Base-by-base conservation (phyloP, 2,329 filamentous ascomycete species). In the Penicillium expansum region DNA sequence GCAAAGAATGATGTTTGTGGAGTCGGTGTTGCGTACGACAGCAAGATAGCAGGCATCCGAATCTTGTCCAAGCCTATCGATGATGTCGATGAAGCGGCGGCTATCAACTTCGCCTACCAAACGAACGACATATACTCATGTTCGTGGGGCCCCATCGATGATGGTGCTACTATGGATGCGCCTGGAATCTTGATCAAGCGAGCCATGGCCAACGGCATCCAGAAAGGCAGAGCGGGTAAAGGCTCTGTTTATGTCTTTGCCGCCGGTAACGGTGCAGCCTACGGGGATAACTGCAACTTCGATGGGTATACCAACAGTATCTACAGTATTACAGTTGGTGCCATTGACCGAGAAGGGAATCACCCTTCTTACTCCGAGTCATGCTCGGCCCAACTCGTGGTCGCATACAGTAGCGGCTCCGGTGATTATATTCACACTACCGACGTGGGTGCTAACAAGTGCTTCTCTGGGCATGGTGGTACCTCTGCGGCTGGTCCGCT, bases 301-400 rank as follows among this genome's bases (percentile, higher is more conserved):
- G 94, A 99, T 71, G 94, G 94, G 38, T 99, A 99, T 76, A 99
- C 94, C 58, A 99, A 99, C 79, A 97, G 92, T 71, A 99, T 99
- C 67, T 99, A 97, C 81, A 97, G 92, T 73, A 94, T 99, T 67
- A 96, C 92, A 0, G 92, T 99, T 18, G 94, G 94, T 37, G 93
- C 93, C 33, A 88, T 99, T 60, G 92, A 97, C 72, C 83, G 91
- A 57, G 86, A 89, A 64, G 92, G 93, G 38, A 76, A 84, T n/a
- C 93, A 97, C 70, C 92, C 94, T 0, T 94, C 93, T 73, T 99
- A 99, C 75, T 97, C 93, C 0, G 94, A 99, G 75, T 88, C 91
- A 61, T 99, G 94, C 78, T 97, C 93, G 3, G 94, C 94, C 22
- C 91, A 96, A 72, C 80, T 99, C 45, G 92, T 97, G 3, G 94